Percentiles rank a stretch among this genome's conserved stretches.
These are phyloP conservation scores for Kwoniella botswanensis DNA, from an alignment of 768 basidiomycete species.

Conservation along the genomic window DNA sequence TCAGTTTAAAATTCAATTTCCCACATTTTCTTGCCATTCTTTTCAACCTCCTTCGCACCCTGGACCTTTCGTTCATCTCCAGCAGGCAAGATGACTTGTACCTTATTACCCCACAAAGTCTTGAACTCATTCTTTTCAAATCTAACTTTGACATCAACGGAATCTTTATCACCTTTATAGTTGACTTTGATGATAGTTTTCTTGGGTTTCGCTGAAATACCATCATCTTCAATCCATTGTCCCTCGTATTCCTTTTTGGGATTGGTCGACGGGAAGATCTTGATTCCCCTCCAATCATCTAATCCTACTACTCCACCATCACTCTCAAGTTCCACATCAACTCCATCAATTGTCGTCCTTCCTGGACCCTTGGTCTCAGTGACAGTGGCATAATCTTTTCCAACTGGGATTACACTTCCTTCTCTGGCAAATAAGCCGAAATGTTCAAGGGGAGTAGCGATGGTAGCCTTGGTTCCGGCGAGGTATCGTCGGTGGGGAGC, in stretches of 20 bases:
- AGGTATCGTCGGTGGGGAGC: slow-evolving; percentile 31
- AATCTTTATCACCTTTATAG: slow-evolving; percentile 32
- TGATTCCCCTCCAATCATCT: slow-evolving; percentile 57
- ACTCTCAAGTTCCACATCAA: slow-evolving; percentile 40
- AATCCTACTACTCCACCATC: slow-evolving; percentile 54
- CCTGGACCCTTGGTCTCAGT: slow-evolving; percentile 45
- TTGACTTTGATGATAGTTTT: slow-evolving; percentile 42
- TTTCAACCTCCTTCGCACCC: slow-evolving; percentile 31
- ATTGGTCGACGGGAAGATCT: slow-evolving; percentile 50
- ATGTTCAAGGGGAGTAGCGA: slow-evolving; percentile 52
- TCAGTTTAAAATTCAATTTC: not conserved
- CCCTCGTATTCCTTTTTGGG: slow-evolving; percentile 22
- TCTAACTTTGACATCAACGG: slow-evolving; percentile 37
- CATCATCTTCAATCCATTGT: slow-evolving; percentile 58
- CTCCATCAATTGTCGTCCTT: slow-evolving; percentile 50
- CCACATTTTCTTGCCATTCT: slow-evolving; percentile 38
- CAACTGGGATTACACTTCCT: slow-evolving; percentile 54
- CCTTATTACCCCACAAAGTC: slow-evolving; percentile 44
- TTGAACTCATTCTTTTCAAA: slow-evolving; percentile 46
- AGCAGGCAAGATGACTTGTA: slow-evolving; percentile 48
- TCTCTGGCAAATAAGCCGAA: slow-evolving; percentile 56
- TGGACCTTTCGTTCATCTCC: slow-evolving; percentile 46
- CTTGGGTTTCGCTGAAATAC: slow-evolving; percentile 44
- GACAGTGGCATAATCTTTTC: slow-evolving; percentile 51
- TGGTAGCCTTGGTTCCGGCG: slow-evolving; percentile 41